Evolutionary conservation across 805 yeast genomes (phyloP).

Genomic region (Saccharomyces eubayanus): DNA sequence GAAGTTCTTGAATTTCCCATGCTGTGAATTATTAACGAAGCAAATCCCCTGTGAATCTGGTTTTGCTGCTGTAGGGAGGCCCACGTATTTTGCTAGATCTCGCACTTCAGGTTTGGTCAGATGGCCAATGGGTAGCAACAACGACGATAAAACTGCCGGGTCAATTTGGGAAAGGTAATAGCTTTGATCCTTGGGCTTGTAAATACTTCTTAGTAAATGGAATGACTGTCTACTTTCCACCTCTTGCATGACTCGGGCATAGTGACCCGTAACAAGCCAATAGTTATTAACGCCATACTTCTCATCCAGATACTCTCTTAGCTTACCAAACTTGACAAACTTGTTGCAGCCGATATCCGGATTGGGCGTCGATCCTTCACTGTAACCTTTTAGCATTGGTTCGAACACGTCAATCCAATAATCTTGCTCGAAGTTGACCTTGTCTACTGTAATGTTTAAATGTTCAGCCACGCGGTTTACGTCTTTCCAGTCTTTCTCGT

Average conservation of each 20-base stretch:
- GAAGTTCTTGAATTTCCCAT: constrained; percentile 60
- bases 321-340: constrained; percentile 77
- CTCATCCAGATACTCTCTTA: constrained; percentile 46
- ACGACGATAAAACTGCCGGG: constrained; percentile 37
- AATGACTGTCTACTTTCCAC: constrained; percentile 16
- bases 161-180: constrained; percentile 71
- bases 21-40: constrained; percentile 62
- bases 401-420: constrained; percentile 89
- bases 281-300: constrained; percentile 39
- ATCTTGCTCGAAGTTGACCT: constrained; percentile 80
- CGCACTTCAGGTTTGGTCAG: constrained; percentile 68
- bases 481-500: constrained; percentile 84
- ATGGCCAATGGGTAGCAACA: constrained; percentile 78
- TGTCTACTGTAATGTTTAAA: constrained; percentile 57
- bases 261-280: constrained; percentile 91
- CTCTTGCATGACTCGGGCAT: constrained; percentile 44
- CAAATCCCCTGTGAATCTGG: constrained; percentile 94
- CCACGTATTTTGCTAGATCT: constrained; percentile 46
- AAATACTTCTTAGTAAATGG: constrained; percentile 51
- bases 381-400: constrained; percentile 78
- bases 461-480: constrained; percentile 57
- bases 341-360: constrained; percentile 89
- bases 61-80: constrained; percentile 59
- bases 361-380: constrained; percentile 77
- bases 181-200: constrained; percentile 74